Conservation (phyloP, 306 rosid genomes). For the Geum urbanum region DNA sequence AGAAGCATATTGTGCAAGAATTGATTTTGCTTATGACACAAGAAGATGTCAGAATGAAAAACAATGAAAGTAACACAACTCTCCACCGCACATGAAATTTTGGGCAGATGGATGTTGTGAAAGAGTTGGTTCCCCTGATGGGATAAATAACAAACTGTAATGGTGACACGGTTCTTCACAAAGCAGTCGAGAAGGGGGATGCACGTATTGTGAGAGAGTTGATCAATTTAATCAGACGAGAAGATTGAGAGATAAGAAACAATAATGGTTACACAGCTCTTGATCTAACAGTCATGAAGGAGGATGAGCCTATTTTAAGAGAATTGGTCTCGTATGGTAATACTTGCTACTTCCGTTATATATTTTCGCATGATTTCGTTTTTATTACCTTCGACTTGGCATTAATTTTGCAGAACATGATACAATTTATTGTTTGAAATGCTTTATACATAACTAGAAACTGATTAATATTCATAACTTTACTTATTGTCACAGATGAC, state of each 20-base stretch:
- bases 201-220: neutral
- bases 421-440: too few species aligned
- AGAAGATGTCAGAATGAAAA: neutral
- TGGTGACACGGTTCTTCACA: neutral
- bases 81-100: neutral
- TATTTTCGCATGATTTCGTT: too few species aligned
- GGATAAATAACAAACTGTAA: neutral
- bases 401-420: too few species aligned
- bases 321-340: neutral
- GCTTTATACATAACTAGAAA: too few species aligned
- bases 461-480: too few species aligned
- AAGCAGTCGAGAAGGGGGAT: neutral
- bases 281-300: neutral
- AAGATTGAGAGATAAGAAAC: neutral
- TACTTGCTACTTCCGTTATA: too few species aligned
- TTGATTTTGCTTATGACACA: neutral
- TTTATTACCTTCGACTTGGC: too few species aligned
- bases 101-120: neutral
- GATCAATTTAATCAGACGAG: neutral
- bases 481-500: neutral
- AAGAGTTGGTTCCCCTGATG: neutral
- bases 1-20: neutral
- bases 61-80: neutral
- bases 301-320: neutral
- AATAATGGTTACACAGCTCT: neutral